phyloP scores from a whole-genome alignment of 176 grass and related monocot species.

The Rhynchospora pubera region DNA sequence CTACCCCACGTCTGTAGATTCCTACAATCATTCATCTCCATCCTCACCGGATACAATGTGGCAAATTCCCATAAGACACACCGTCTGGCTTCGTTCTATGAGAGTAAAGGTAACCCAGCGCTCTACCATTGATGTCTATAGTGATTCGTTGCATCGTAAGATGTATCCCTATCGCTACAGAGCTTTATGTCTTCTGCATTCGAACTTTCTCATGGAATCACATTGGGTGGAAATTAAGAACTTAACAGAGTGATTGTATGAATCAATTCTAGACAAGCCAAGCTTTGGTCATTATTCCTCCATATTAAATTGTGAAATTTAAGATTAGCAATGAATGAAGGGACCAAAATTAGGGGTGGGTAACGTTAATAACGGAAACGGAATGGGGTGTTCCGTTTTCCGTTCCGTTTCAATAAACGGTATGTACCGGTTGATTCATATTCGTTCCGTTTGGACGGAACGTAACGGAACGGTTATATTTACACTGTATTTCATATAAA shows the following conservation, averaged over 20 bases:
- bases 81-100: neutral
- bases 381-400: no score
- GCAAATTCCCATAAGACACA: neutral
- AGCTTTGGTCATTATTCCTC: neutral
- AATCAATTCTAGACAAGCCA: neutral
- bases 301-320: neutral
- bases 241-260: neutral
- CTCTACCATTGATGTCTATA: neutral
- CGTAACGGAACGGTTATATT: no score
- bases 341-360: neutral
- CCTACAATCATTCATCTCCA: slow-evolving; percentile 15
- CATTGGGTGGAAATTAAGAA: neutral
- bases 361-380: no score
- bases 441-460: no score
- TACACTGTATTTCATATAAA: no score
- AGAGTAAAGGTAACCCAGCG: no score
- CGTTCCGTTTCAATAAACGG: no score
- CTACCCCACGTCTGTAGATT: slow-evolving; percentile 22
- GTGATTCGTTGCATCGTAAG: neutral
- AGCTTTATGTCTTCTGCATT: neutral
- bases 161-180: neutral
- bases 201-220: neutral
- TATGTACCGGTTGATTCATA: no score
- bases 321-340: neutral
- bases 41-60: neutral